Percentiles rank a stretch among this genome's conserved stretches.
These are phyloP conservation scores for Massariosphaeria phaeospora DNA, from an alignment of 495 filamentous ascomycete genomes.

Conservation along the genomic window DNA sequence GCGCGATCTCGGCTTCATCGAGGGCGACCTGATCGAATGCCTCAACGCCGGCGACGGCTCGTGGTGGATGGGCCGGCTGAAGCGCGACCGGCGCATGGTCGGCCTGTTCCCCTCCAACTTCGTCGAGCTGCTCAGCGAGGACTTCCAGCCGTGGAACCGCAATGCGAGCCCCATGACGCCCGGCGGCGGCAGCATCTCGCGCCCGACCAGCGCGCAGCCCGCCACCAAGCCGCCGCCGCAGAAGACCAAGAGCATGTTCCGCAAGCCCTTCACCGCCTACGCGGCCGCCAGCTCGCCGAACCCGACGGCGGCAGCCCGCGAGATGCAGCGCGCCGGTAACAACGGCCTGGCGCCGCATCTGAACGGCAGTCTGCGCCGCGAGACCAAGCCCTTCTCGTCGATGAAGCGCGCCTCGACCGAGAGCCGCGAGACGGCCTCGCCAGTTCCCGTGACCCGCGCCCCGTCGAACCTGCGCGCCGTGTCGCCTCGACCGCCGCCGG, in stretches of 20 bases:
- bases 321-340: slow-evolving; percentile 37
- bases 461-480: slow-evolving; percentile 17
- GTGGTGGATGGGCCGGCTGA: slow-evolving; percentile 94
- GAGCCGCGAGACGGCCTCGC: slow-evolving; percentile 20
- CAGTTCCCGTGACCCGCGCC: neutral
- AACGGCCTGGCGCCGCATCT: slow-evolving; percentile 26
- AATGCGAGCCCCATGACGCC: slow-evolving; percentile 66
- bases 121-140: slow-evolving; percentile 79
- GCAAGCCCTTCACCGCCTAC: slow-evolving; percentile 68
- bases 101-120: slow-evolving; percentile 97
- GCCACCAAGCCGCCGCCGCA: slow-evolving; percentile 45
- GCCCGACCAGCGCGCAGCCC: slow-evolving; percentile 34
- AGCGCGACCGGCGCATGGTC: slow-evolving; percentile 78
- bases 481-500: slow-evolving; percentile 28
- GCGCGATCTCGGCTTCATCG: slow-evolving; percentile 89
- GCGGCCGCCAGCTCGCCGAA: slow-evolving; percentile 41
- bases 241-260: slow-evolving; percentile 59
- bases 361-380: slow-evolving; percentile 33
- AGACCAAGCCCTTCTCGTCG: slow-evolving; percentile 41
- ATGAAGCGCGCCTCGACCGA: slow-evolving; percentile 41
- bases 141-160: slow-evolving; percentile 73
- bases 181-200: slow-evolving; percentile 48
- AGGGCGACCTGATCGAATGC: slow-evolving; percentile 96
- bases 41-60: slow-evolving; percentile 94
- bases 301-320: slow-evolving; percentile 34